Percentiles rank a stretch among this genome's conserved stretches.
These are phyloP conservation scores for Cryomyces antarcticus DNA, from an alignment of 495 filamentous ascomycete species.

Conservation along the genomic window DNA sequence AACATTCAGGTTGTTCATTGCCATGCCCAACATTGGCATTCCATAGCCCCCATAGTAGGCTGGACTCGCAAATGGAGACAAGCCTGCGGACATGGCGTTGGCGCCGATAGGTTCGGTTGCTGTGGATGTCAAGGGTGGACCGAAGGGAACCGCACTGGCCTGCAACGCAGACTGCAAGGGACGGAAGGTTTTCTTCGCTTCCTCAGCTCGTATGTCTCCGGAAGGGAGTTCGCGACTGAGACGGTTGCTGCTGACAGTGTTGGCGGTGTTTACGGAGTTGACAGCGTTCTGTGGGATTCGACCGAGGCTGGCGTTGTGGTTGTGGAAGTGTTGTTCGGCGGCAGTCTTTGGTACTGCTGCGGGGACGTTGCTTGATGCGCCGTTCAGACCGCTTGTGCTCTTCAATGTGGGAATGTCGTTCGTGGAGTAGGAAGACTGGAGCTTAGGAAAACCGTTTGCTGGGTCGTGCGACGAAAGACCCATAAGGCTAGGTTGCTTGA, in stretches of 20 bases:
- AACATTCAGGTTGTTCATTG: constrained; percentile 37
- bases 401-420: constrained; percentile 81
- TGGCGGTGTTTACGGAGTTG: constrained; percentile 5
- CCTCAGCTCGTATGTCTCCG: constrained; percentile 18
- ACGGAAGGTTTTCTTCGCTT: constrained; percentile 19
- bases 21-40: constrained; percentile 35
- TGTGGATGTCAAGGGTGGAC: constrained; percentile 20
- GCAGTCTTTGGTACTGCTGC: constrained; percentile 33
- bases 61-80: constrained; percentile 17
- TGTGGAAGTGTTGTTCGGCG: constrained; percentile 60
- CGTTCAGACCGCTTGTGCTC: constrained; percentile 26
- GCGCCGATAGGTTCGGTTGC: not conserved
- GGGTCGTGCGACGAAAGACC: constrained; percentile 26
- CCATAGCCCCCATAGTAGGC: constrained; percentile 28
- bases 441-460: constrained; percentile 27
- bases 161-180: constrained; percentile 53
- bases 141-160: constrained; percentile 53
- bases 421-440: constrained; percentile 77
- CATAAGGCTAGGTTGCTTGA: constrained; percentile 19
- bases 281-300: constrained; percentile 47
- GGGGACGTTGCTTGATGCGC: constrained; percentile 26
- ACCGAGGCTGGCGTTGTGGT: constrained; percentile 64
- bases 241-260: constrained; percentile 21
- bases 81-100: constrained; percentile 5
- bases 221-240: constrained; percentile 45